These are phyloP conservation scores for Tolypocladium guangdongense DNA, from an alignment of 2,329 filamentous ascomycete genomes.

Conservation along the genomic window DNA sequence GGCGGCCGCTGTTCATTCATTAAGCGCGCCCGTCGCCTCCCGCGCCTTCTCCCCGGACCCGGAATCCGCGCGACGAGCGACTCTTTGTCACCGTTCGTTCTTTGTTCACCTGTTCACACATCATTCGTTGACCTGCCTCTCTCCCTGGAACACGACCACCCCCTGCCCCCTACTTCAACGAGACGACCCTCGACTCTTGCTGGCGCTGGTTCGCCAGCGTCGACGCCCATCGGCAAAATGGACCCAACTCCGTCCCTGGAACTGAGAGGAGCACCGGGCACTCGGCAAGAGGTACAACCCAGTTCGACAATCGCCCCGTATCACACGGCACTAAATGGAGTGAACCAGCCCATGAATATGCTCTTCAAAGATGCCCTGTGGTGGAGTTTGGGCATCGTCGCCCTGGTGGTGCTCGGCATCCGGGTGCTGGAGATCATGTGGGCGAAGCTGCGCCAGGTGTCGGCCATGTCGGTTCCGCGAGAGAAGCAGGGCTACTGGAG, in stretches of 20 bases:
- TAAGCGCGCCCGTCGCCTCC: neutral
- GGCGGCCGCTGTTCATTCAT: neutral
- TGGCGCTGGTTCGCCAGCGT: slow-evolving; percentile 9
- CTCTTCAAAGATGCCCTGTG: slow-evolving; percentile 46
- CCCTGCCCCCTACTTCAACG: neutral
- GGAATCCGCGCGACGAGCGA: neutral
- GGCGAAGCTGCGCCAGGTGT: slow-evolving; percentile 47
- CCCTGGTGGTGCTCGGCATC: slow-evolving; percentile 39
- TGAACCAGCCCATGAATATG: slow-evolving; percentile 47
- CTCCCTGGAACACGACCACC: neutral
- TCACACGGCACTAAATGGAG: slow-evolving; percentile 45
- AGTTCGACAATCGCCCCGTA: slow-evolving; percentile 44
- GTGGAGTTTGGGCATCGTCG: slow-evolving; percentile 49
- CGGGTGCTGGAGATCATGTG: slow-evolving; percentile 43
- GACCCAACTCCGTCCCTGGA: slow-evolving; percentile 22
- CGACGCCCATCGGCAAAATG: slow-evolving; percentile 15
- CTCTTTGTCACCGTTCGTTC: neutral
- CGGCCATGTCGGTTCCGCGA: slow-evolving; percentile 42
- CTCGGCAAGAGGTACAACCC: slow-evolving; percentile 19
- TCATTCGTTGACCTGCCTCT: neutral
- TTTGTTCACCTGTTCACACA: neutral
- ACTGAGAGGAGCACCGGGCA: slow-evolving; percentile 14
- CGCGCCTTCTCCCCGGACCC: neutral
- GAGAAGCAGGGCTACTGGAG: slow-evolving; percentile 50
- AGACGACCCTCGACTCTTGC: neutral